phyloP scores from a whole-genome alignment of 1,139 yeast species.

The Sugiyamaella pinicola region DNA sequence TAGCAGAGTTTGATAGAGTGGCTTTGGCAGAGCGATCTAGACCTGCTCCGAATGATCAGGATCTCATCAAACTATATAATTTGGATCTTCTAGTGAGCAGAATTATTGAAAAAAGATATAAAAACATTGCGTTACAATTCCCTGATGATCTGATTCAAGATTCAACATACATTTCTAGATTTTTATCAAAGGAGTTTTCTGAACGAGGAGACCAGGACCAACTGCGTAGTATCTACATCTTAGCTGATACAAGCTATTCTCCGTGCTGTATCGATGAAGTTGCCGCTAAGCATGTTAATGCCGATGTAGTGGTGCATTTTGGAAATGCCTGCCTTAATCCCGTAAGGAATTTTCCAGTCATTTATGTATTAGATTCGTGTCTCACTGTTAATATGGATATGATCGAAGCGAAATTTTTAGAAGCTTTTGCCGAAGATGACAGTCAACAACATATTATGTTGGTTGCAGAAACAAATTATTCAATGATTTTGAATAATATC shows the following conservation, averaged over 20 bases:
- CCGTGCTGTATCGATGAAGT: conserved; percentile 97
- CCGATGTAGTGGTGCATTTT: conserved; percentile 86
- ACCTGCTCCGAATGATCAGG: conserved; percentile 42
- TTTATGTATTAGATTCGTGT: conserved; percentile 70
- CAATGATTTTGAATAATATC: conserved; percentile 29
- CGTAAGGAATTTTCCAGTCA: conserved; percentile 63
- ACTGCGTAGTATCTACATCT: conserved; percentile 38
- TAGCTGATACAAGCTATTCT: conserved; percentile 95
- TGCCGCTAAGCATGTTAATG: conserved; percentile 89
- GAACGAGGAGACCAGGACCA: conserved; percentile 5
- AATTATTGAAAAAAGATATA: conserved; percentile 39
- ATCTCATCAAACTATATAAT: conserved; percentile 46
- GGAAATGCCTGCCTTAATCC: conserved; percentile 94
- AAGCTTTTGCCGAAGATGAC: conserved; percentile 5
- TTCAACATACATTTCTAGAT: conserved; percentile 66
- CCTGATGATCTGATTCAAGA: conserved; percentile 82
- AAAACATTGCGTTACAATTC: conserved; percentile 77
- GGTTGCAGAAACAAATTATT: conserved; percentile 41
- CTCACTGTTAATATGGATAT: conserved; percentile 25
- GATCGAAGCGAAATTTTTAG: conserved; percentile 33
- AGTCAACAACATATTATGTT: conserved; percentile 29
- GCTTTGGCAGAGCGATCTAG: conserved; percentile 42
- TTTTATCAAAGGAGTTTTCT: conserved; percentile 45
- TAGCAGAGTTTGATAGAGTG: conserved; percentile 57
- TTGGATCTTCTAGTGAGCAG: conserved; percentile 27